Evolutionary conservation across 306 rosid species (phyloP).

Genomic region (Quercus alba): DNA sequence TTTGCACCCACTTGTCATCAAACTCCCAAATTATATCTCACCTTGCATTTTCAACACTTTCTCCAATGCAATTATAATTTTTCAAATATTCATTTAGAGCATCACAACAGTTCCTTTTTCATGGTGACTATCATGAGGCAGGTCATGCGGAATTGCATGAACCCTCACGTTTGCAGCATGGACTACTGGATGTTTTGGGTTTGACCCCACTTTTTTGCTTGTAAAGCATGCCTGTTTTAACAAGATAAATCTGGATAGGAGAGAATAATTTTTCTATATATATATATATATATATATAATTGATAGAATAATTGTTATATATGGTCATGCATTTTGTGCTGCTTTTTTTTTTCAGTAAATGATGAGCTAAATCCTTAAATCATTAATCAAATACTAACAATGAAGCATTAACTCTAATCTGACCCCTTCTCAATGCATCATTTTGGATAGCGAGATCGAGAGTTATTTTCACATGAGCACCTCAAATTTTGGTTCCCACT

Average conservation of each 20-base stretch:
- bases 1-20: constrained; percentile 1
- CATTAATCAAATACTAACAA: not conserved
- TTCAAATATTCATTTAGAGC: not conserved
- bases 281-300: too few species aligned
- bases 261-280: not conserved
- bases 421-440: not conserved
- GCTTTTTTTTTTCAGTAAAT: too few species aligned
- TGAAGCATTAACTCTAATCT: not conserved
- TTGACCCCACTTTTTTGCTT: not conserved
- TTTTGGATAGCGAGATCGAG: not conserved
- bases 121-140: not conserved
- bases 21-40: not conserved
- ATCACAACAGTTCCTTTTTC: not conserved
- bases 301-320: not conserved
- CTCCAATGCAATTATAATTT: not conserved
- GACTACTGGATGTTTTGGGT: not conserved
- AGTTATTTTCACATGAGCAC: too few species aligned
- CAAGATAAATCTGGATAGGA: not conserved
- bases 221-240: not conserved
- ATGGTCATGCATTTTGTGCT: not conserved
- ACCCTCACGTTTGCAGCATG: not conserved
- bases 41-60: too few species aligned
- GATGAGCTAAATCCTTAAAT: not conserved
- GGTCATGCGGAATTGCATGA: not conserved
- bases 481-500: too few species aligned